Evolutionary conservation across 768 basidiomycete species (phyloP), one percentile per base, ranked within the genome.

Genomic region (Punctularia strigosozonata): DNA sequence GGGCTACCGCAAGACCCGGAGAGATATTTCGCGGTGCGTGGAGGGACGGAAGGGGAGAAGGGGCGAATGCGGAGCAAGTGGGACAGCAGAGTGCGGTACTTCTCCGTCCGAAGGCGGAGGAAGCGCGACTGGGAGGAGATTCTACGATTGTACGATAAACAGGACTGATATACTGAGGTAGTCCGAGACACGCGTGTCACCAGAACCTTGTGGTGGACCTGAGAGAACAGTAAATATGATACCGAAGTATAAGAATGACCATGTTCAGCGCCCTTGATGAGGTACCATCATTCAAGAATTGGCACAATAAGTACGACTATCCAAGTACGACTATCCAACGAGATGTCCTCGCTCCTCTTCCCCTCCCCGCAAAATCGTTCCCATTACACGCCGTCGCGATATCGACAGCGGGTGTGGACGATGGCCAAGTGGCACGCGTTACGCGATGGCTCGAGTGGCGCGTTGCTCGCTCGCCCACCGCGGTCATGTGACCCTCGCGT

Each of bases 81-180:
- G 86, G 81, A 81, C 44, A 77, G 80, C 43, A 65, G 68, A 21
- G 63, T 74, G 26, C 69, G 75, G 47, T 90, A 89, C 51, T 90
- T 90, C 52, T 89, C 86, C 15, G 64, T 90, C 41, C 71, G 69
- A 42, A 63, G 86, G 44, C 61, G 87, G 50, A 64, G 86, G 46
- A 90, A 90, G 58, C 71, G 85, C 46, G 88, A 90, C 49, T 90
- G 88, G 87, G 87, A 87, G 48, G 87, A 90, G 60, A 86, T 80
- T 4, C 58, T 90, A 33, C 65, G 85, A 34, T 57, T 86, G 39
- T 88, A 87, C 46, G 86, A 89, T 46, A 68, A 82, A 44, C 79
- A 85, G 14, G 86, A 88, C 55, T 90, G n/a, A n/a, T n/a, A 85
- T 50, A 83, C 83, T 0, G 69, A 70, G 12, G 77, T 78, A n/a